Base-by-base conservation (phyloP, 2,329 filamentous ascomycete genomes). In the Exophiala sideris region DNA sequence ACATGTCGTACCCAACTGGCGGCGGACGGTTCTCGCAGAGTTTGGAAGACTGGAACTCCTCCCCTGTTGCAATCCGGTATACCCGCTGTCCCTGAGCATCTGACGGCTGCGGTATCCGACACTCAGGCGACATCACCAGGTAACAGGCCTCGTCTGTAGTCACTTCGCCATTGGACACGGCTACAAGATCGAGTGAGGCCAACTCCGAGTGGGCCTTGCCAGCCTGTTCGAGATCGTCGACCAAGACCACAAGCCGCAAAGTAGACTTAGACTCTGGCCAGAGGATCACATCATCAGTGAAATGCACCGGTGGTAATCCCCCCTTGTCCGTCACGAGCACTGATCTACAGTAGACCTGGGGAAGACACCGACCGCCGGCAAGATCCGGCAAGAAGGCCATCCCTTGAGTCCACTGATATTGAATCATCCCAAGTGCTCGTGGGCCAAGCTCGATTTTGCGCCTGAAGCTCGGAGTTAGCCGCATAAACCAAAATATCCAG, bases 211-310 rank as follows among this genome's bases (percentile, higher is more conserved):
- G 44, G 1, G 61, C 61, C 8, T 45, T 61, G 45, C 67, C 66
- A 0, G 52, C 41, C 12, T 44, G 24, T n/a, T 44, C 39, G 20
- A 59, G 10, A 12, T 52, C 14, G n/a, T 57, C 53, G 24, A 52
- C 45, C 3, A 52, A 39, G 10, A 59, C 50, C 2, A 59, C 9
- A 3, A 59, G 44, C 18, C 50, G 54, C 21, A 59, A 34, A 5
- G 54, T 34, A 8, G 44, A 36, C n/a, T 32, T 52, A 11, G 44
- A 18, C 32, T 48, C 36, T n/a, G 47, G 33, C 3, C 44, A 32
- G 46, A 67, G 70, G 6, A 70, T 61, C 0, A 66, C 61, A 50
- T 70, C 67, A 36, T 71, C 69, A 3, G 65, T 70, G 45, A 71
- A 69, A 6, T 45, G 41, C 8, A 67, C 47, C 2, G 33, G 21